Base-by-base conservation (phyloP, 2,329 filamentous ascomycete species). In the Atkinsonella texensis region DNA sequence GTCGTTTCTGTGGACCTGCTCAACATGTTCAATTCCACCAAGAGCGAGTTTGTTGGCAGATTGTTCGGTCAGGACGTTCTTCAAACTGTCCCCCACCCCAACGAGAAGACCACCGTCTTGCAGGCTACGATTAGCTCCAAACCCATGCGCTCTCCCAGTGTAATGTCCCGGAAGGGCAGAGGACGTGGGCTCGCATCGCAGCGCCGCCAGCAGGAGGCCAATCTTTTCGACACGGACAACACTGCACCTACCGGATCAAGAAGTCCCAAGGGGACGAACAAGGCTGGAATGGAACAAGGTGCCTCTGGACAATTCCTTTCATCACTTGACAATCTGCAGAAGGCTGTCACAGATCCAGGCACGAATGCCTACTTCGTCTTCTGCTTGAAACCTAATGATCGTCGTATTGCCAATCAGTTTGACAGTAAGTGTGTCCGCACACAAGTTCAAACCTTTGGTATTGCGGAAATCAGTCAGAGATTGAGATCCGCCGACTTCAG, bases 341-440 rank as follows among this genome's bases (percentile, higher is more conserved):
- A 91, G 60, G 90, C 89, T 2, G 74, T 98, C 44, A 85, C 82
- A 2, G 82, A 87, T 2, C 80, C 84, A 4, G 87, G 89, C 62
- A 87, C 89, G 11, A 98, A 98, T 62, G 81, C 86, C 1, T 98
- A 98, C 69, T 97, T 96, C 60, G 80, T 98, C 44, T 96, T 98
- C 69, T 98, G 93, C 63, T 71, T 98, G 56, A 98, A 98, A 70
- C 91, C 93, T 20, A 98, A 98, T 60, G 93, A 98, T 65, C 81
- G 93, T 50, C 83, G 93, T 48, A 98, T 98, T 58, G 91, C 93
- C 55, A 98, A 98, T 59, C 93, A 98, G 63, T 98, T 97, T 60
- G 93, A 98, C 68, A 96, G 89, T 77, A 97, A 97, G 68, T 98
- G 93, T 65, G 93, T 98, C 20, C 84, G 93, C 4, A 87, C 87